A percentile compares a stretch with the other conserved stretches of the same genome.
phyloP scores from a whole-genome alignment of 345 rosid genomes.

The Euphorbia lathyris region DNA sequence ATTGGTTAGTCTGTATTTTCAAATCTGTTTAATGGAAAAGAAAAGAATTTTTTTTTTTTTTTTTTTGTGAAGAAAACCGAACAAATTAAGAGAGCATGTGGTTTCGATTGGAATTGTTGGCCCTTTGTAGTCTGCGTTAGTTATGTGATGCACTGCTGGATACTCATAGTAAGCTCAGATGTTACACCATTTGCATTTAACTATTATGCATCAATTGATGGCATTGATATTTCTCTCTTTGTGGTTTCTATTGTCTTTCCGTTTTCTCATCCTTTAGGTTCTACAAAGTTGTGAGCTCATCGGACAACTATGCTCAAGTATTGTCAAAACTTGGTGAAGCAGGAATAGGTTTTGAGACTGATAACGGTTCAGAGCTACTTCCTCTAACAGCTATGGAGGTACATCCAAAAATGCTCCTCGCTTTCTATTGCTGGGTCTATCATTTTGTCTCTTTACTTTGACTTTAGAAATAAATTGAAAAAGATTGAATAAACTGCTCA shows the following conservation, averaged over 20 bases:
- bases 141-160: neutral
- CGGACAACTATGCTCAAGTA: conserved; percentile 62
- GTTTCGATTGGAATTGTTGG: neutral
- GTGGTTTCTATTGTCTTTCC: neutral
- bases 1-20: neutral
- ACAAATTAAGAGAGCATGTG: neutral
- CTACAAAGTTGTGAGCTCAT: conserved; percentile 73
- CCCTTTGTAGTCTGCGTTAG: neutral
- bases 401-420: neutral
- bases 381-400: conserved; percentile 77
- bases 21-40: neutral
- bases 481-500: too few species aligned
- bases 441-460: neutral
- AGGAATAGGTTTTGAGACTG: conserved; percentile 78
- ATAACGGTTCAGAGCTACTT: conserved; percentile 88
- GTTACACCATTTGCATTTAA: neutral
- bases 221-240: neutral
- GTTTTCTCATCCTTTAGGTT: conserved; percentile 39
- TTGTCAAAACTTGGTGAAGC: conserved; percentile 66
- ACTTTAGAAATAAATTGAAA: too few species aligned
- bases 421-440: neutral
- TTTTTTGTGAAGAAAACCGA: too few species aligned
- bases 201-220: neutral
- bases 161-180: neutral
- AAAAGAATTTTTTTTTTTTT: too few species aligned